Percentiles rank a stretch among this genome's conserved stretches.
phyloP scores from a whole-genome alignment of 2,329 filamentous ascomycete species.

The Huntiella bhutanensis region DNA sequence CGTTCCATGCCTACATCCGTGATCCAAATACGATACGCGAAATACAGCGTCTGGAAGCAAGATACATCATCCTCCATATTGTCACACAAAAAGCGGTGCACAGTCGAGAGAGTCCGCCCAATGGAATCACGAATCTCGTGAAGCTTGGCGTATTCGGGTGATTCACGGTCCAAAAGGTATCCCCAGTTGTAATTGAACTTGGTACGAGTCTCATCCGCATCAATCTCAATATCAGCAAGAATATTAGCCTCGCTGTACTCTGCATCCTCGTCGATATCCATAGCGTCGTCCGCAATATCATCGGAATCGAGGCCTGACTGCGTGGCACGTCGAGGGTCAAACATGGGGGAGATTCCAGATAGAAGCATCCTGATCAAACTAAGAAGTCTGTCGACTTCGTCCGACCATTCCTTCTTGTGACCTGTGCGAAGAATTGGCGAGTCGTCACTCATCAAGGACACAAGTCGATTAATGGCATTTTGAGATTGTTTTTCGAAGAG shows the following conservation, averaged over 20 bases:
- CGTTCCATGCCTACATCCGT: conserved; percentile 93
- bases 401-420: conserved; percentile 97
- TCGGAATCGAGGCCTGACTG: conserved; percentile 24
- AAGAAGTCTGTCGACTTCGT: conserved; percentile 81
- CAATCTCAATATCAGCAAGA: conserved; percentile 39
- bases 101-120: conserved; percentile 61
- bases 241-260: conserved; percentile 31
- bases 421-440: conserved; percentile 76
- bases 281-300: conserved; percentile 30
- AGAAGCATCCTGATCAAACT: conserved; percentile 76
- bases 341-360: conserved; percentile 75
- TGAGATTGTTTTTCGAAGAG: conserved; percentile 72
- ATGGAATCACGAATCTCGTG: conserved; percentile 66
- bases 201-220: conserved; percentile 67
- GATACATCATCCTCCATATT: conserved; percentile 90
- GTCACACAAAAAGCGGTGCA: conserved; percentile 64
- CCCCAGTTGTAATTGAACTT: conserved; percentile 80
- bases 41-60: conserved; percentile 84
- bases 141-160: conserved; percentile 50
- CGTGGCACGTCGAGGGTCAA: conserved; percentile 59
- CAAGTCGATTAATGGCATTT: conserved; percentile 55
- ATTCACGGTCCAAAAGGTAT: conserved; percentile 45
- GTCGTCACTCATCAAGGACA: conserved; percentile 60
- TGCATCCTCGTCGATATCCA: conserved; percentile 24
- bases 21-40: conserved; percentile 88